phyloP scores from a whole-genome alignment of 805 yeast species.

The Schizosaccharomyces lindneri region DNA sequence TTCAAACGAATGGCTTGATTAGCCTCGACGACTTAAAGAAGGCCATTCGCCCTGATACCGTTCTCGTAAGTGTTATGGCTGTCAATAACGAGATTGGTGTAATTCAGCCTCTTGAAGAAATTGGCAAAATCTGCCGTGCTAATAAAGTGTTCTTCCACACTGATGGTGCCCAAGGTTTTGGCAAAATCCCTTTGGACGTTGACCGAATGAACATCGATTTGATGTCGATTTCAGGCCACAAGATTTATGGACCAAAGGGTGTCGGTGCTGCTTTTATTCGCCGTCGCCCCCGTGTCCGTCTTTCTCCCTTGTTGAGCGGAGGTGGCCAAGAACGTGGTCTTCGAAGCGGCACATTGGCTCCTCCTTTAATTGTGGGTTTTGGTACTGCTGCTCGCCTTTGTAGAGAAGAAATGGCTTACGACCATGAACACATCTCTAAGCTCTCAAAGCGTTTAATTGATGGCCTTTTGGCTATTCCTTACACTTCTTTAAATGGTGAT shows the following conservation, averaged over 20 bases:
- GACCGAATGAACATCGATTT: slow-evolving; percentile 80
- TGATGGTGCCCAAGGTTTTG: slow-evolving; percentile 93
- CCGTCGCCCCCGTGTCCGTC: slow-evolving; percentile 93
- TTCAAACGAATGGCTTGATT: slow-evolving; percentile 54
- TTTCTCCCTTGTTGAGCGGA: slow-evolving; percentile 84
- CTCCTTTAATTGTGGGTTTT: slow-evolving; percentile 86
- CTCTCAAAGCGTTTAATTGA: slow-evolving; percentile 50
- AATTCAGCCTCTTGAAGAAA: slow-evolving; percentile 82
- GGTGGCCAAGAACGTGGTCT: slow-evolving; percentile 99
- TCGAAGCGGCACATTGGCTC: slow-evolving; percentile 88
- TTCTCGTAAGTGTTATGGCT: slow-evolving; percentile 79
- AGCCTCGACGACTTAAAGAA: slow-evolving; percentile 51
- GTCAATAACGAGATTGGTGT: slow-evolving; percentile 97
- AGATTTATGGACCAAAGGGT: slow-evolving; percentile 95
- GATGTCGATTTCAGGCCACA: slow-evolving; percentile 84
- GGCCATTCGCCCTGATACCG: slow-evolving; percentile 76
- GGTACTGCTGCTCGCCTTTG: slow-evolving; percentile 91
- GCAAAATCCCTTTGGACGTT: slow-evolving; percentile 80
- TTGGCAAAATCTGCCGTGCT: slow-evolving; percentile 64
- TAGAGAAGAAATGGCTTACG: slow-evolving; percentile 45
- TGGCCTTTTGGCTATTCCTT: slow-evolving; percentile 59
- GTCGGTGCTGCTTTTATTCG: slow-evolving; percentile 86
- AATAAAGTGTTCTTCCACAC: slow-evolving; percentile 90
- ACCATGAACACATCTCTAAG: slow-evolving; percentile 38
- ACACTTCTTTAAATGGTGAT: slow-evolving; percentile 78